These are phyloP conservation scores for Macrotyloma uniflorum DNA, from an alignment of 306 rosid species.

Conservation along the genomic window DNA sequence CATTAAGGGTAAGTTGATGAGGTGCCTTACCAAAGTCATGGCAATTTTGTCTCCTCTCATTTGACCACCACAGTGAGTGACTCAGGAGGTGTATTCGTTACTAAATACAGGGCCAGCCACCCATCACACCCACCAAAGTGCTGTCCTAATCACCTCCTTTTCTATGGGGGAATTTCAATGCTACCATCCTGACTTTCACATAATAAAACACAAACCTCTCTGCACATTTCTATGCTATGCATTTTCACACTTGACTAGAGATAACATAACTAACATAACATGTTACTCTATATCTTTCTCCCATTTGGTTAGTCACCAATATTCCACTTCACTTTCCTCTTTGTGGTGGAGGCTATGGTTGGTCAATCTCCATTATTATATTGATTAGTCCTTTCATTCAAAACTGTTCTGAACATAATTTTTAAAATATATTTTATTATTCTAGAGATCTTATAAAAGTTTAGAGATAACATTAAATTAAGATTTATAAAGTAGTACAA, in stretches of 20 bases:
- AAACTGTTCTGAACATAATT: no score
- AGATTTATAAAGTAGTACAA: no score
- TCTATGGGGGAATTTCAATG: not conserved
- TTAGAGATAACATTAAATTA: no score
- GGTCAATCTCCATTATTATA: not conserved
- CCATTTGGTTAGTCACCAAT: not conserved
- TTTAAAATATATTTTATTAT: no score
- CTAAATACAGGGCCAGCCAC: constrained; percentile 16
- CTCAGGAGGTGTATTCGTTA: not conserved
- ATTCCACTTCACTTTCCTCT: not conserved
- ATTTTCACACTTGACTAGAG: not conserved
- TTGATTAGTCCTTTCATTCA: not conserved
- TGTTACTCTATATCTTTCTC: constrained; percentile 32
- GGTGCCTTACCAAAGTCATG: constrained; percentile 33
- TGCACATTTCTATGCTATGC: not conserved
- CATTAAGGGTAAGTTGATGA: constrained; percentile 31
- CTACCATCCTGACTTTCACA: not conserved
- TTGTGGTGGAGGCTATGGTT: constrained; percentile 4
- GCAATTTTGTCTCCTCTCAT: constrained; percentile 36
- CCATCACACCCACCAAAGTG: constrained; percentile 40
- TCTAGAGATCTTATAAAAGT: no score
- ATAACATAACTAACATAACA: not conserved
- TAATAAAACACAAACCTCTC: not conserved
- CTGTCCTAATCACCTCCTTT: constrained; percentile 43
- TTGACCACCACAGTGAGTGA: constrained; percentile 22